Percentiles rank a stretch among this genome's conserved stretches.
phyloP scores from a whole-genome alignment of 2,329 filamentous ascomycete species.

The Diaporthe citri region DNA sequence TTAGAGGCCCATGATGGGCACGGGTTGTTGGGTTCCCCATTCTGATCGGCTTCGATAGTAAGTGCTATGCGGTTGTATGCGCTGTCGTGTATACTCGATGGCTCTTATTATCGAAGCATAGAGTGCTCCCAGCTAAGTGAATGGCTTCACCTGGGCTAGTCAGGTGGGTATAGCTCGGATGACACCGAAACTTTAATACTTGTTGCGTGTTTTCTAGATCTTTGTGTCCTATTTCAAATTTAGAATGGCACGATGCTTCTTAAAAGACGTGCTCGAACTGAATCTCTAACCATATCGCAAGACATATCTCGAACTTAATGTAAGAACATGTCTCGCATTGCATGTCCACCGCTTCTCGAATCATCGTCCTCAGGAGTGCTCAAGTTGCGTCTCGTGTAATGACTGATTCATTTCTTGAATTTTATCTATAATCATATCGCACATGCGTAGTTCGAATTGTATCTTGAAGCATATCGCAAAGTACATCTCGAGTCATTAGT shows the following conservation, averaged over 20 bases:
- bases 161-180: neutral
- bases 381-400: neutral
- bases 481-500: neutral
- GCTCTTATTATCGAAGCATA: neutral
- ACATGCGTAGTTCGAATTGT: neutral
- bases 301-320: neutral
- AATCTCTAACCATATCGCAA: neutral
- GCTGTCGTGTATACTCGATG: neutral
- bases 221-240: neutral
- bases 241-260: neutral
- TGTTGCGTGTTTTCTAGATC: neutral
- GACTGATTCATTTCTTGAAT: neutral
- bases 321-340: conserved; percentile 2
- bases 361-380: neutral
- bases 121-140: neutral
- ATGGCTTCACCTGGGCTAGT: neutral
- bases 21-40: neutral
- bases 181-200: neutral
- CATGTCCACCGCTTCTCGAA: neutral
- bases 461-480: conserved; percentile 16
- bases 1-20: neutral
- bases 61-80: neutral
- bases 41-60: neutral
- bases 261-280: neutral
- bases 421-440: neutral